phyloP scores from a whole-genome alignment of 1,284 basidiomycete species.

The Ustilago bromivora region DNA sequence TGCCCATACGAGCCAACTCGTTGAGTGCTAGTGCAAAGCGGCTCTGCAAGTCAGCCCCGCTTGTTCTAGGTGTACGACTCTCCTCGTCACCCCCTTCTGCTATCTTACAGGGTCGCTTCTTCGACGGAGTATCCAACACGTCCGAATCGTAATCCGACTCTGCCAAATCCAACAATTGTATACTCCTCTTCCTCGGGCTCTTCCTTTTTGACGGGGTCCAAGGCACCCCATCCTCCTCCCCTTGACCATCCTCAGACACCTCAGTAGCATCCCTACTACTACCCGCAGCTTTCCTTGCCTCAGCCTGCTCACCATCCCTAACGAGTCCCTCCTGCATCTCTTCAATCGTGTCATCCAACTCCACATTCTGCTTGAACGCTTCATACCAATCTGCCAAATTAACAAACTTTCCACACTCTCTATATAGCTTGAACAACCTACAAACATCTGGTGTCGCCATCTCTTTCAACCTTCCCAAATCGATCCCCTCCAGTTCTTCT shows the following conservation, averaged over 20 bases:
- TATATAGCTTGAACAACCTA: conserved; percentile 55
- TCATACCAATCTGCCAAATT: conserved; percentile 67
- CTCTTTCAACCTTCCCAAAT: conserved; percentile 11
- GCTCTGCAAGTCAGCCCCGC: conserved; percentile 41
- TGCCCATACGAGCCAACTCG: conserved; percentile 62
- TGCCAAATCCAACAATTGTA: conserved; percentile 6
- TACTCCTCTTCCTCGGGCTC: conserved; percentile 8
- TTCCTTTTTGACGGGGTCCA: conserved; percentile 16
- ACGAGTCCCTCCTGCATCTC: conserved; percentile 8
- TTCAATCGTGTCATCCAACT: conserved; percentile 19
- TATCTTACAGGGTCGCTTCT: neutral
- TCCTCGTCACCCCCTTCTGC: neutral
- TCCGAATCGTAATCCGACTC: conserved; percentile 18
- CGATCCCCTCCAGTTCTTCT: conserved; percentile 26
- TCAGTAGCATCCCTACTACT: neutral
- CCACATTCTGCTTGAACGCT: conserved; percentile 58
- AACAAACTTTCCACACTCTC: conserved; percentile 63
- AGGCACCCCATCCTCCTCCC: conserved; percentile 4
- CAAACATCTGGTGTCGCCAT: conserved; percentile 57
- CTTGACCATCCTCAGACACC: neutral
- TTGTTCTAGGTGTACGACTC: neutral
- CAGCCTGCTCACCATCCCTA: neutral
- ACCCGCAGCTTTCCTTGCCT: neutral
- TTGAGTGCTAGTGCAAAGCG: conserved; percentile 64
- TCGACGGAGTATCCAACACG: conserved; percentile 27